Conservation (phyloP, 2,329 filamentous ascomycete genomes). For the Xylariaceae sp. region DNA sequence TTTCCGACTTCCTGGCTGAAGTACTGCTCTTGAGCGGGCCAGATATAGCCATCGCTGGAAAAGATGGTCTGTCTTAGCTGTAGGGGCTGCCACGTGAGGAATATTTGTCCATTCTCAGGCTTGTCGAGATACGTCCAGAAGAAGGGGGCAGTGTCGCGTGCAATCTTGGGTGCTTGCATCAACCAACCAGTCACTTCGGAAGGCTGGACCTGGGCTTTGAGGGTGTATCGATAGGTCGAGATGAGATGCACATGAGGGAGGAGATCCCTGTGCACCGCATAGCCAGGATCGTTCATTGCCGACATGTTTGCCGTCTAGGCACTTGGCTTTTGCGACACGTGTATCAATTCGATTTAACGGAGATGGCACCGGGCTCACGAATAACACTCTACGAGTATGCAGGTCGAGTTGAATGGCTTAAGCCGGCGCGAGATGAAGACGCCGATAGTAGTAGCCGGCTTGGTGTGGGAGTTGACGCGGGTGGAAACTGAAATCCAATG, state of each 20-base stretch:
- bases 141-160: constrained; percentile 79
- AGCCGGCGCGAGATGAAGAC: background rate
- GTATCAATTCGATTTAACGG: background rate
- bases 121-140: constrained; percentile 88
- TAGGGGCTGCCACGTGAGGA: constrained; percentile 84
- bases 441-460: constrained; percentile 1
- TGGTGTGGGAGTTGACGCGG: constrained; percentile 11
- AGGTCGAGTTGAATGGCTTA: background rate
- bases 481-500: constrained; percentile 7
- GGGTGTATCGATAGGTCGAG: constrained; percentile 75
- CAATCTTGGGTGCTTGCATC: constrained; percentile 75
- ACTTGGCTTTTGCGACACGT: constrained; percentile 6
- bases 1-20: constrained; percentile 68
- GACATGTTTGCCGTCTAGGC: constrained; percentile 23
- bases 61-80: constrained; percentile 66
- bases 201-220: constrained; percentile 63
- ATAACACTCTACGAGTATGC: background rate
- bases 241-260: constrained; percentile 86
- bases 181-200: constrained; percentile 80
- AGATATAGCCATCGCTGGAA: constrained; percentile 88
- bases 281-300: constrained; percentile 41
- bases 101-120: constrained; percentile 73
- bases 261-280: constrained; percentile 45
- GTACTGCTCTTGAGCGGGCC: constrained; percentile 74
- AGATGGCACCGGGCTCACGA: background rate